phyloP scores from a whole-genome alignment of 2,329 filamentous ascomycete genomes.

The Tolypocladium paradoxum region DNA sequence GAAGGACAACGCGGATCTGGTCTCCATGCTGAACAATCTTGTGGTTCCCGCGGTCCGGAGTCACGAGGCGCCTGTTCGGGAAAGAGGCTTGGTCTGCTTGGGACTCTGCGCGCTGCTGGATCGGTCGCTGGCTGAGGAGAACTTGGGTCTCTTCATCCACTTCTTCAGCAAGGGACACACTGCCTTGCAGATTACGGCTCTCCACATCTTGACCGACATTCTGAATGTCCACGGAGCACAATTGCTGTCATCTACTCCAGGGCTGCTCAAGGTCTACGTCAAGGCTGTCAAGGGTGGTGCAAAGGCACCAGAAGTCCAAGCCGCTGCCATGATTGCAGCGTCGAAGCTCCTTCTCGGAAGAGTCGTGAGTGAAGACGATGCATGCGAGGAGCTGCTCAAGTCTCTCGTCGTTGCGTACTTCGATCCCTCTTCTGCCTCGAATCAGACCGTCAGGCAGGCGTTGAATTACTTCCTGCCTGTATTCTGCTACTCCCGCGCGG shows the following conservation, averaged over 20 bases:
- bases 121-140: slow-evolving; percentile 83
- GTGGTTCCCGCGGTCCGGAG: slow-evolving; percentile 91
- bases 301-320: slow-evolving; percentile 63
- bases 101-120: slow-evolving; percentile 87
- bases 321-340: slow-evolving; percentile 68
- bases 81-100: slow-evolving; percentile 79
- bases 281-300: slow-evolving; percentile 66
- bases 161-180: slow-evolving; percentile 92
- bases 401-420: slow-evolving; percentile 82
- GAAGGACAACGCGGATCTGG: slow-evolving; percentile 82
- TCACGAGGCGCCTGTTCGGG: slow-evolving; percentile 84
- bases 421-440: slow-evolving; percentile 68
- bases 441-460: slow-evolving; percentile 74
- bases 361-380: slow-evolving; percentile 60
- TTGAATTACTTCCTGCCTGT: slow-evolving; percentile 91
- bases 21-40: slow-evolving; percentile 95
- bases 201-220: slow-evolving; percentile 90
- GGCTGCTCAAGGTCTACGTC: slow-evolving; percentile 75
- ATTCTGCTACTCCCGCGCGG: slow-evolving; percentile 75
- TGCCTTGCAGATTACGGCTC: slow-evolving; percentile 74
- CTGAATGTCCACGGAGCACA: slow-evolving; percentile 79
- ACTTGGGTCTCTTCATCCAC: slow-evolving; percentile 85
- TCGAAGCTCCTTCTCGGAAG: slow-evolving; percentile 78
- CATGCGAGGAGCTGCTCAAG: slow-evolving; percentile 66
- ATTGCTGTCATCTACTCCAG: slow-evolving; percentile 55